A percentile compares a stretch with the other conserved stretches of the same genome.
Conservation (phyloP, 2,329 filamentous ascomycete species). For the Chrysosphaeria jannelii region DNA sequence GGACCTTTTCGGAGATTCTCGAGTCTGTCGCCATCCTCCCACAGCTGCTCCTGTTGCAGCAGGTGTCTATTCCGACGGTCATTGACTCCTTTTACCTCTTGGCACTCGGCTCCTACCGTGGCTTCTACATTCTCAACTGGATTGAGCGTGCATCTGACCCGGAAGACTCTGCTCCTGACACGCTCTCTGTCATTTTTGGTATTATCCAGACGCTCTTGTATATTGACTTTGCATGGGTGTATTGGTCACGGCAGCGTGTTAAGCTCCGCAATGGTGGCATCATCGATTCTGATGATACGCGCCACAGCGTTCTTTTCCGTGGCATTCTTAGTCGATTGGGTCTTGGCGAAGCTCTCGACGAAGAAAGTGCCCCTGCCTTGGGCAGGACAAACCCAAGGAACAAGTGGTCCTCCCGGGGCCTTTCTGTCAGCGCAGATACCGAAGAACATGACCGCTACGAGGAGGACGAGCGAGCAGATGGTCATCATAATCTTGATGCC, state of each 20-base stretch:
- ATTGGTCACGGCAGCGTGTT: conserved; percentile 75
- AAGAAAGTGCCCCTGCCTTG: conserved; percentile 24
- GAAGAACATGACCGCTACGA: conserved; percentile 12
- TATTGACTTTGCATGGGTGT: conserved; percentile 88
- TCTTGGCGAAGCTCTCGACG: conserved; percentile 24
- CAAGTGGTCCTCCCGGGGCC: conserved; percentile 30
- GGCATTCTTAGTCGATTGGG: conserved; percentile 55
- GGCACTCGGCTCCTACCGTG: conserved; percentile 63
- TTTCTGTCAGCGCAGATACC: conserved; percentile 33
- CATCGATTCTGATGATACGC: conserved; percentile 69
- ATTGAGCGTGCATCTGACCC: conserved; percentile 35
- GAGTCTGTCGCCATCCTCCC: conserved; percentile 78
- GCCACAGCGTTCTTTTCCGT: conserved; percentile 56
- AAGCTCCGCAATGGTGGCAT: conserved; percentile 73
- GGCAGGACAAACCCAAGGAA: too few species aligned
- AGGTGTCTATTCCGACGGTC: conserved; percentile 85
- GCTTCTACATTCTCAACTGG: conserved; percentile 80
- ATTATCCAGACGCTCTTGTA: conserved; percentile 74
- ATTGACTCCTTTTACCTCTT: conserved; percentile 92
- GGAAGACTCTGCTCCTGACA: conserved; percentile 27
- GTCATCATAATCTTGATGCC: conserved; percentile 15
- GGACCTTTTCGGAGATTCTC: conserved; percentile 73
- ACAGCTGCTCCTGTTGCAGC: conserved; percentile 67
- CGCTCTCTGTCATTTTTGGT: conserved; percentile 58
- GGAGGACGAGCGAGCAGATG: conserved; percentile 8